Evolutionary conservation across 2,329 filamentous ascomycete species (phyloP), one percentile per base, ranked within the genome.

Genomic region (Colletotrichum liaoningense): DNA sequence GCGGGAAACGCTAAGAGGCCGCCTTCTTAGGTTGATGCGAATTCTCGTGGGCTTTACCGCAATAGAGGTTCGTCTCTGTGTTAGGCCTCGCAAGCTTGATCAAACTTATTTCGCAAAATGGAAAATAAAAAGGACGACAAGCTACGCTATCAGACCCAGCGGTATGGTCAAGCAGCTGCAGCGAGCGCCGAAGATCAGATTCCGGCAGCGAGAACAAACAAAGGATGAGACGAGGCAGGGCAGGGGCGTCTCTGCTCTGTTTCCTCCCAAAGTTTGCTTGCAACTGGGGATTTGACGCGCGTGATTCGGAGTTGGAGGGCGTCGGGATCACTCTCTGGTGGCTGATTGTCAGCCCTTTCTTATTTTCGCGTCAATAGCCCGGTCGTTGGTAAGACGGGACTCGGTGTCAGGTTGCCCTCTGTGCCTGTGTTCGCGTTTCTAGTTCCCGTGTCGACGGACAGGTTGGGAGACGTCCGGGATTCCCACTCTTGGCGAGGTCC

Each of bases 161-260:
- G 54, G 54, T 4, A 42, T 52, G 60, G 60, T 49, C 55, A 9
- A 58, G 54, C 60, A 38, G 35, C 54, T 42, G 54, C 67, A 49
- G 42, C 42, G 19, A 49, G 42, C 54, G 22, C 54, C 60, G 60
- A 59, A 69, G 35, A 58, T 69, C 67, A 65, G 67, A 59, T 67
- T 28, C 19, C 19, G 19, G 19, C n/a, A n/a, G 7, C 26, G 38
- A 22, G 19, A 24, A 42, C 30, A 19, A 16, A 38, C 4, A 24
- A 24, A 9, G 19, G 28, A 59, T 59, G 55, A 67, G 55, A 67
- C 49, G 55, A 67, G 58, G 22, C 46, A 65, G n/a, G 5, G 42
- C 24, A 19, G 19, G 42, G 42, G 42, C 19, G 42, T 49, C 42
- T 49, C 42, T 22, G 19, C 16, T 49, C 42, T 22, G 19, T 49